Evolutionary conservation across 345 rosid genomes (phyloP).

Genomic region (Pugionium dolabratum): DNA sequence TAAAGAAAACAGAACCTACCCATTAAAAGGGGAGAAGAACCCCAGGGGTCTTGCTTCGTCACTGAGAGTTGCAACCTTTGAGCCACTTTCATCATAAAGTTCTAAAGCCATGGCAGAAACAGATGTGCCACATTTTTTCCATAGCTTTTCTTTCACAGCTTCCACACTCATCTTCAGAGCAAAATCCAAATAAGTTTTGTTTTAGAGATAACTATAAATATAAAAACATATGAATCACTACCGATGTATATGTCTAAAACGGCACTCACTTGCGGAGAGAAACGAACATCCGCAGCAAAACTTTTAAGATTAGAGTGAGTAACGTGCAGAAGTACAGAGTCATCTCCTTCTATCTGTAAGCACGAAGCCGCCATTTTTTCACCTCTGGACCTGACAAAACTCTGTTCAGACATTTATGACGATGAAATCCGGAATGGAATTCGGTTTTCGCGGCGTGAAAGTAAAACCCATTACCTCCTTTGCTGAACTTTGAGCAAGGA

Average conservation of each 20-base stretch:
- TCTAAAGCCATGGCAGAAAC: conserved; percentile 71
- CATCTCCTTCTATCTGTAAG: conserved; percentile 56
- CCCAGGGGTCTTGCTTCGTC: conserved; percentile 71
- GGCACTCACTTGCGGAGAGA: conserved; percentile 67
- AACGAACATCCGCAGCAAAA: conserved; percentile 65
- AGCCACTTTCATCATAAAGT: conserved; percentile 75
- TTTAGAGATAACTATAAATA: conserved; percentile 2
- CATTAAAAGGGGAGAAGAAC: conserved; percentile 76
- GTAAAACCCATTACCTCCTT: conserved; percentile 2
- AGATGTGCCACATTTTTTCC: conserved; percentile 88
- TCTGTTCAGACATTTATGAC: background rate
- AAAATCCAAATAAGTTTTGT: background rate
- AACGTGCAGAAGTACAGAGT: conserved; percentile 66
- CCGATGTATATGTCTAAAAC: background rate
- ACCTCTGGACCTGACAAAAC: conserved; percentile 20
- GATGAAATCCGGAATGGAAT: background rate
- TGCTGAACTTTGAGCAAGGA: background rate
- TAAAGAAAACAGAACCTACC: conserved; percentile 45
- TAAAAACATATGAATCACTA: background rate
- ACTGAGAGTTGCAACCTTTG: conserved; percentile 54
- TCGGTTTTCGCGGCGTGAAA: background rate
- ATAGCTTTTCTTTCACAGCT: conserved; percentile 85
- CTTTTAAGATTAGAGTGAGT: conserved; percentile 81
- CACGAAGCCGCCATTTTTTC: conserved; percentile 43
- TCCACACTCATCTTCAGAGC: conserved; percentile 57